Conservation (phyloP, 2,329 filamentous ascomycete species). For the Lasiodiplodia sp. region DNA sequence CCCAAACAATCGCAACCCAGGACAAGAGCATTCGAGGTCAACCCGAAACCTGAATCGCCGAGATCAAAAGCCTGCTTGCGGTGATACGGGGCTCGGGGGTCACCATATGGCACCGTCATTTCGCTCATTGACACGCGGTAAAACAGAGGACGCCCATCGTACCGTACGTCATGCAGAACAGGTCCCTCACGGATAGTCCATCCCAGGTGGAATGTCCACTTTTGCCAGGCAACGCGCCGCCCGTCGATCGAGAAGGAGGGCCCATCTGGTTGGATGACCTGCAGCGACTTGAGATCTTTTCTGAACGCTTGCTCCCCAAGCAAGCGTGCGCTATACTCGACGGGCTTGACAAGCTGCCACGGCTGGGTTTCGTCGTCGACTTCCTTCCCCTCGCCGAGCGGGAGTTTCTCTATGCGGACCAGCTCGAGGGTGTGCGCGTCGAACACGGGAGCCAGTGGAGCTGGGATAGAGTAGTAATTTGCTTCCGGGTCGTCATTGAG, state of each 20-base stretch:
- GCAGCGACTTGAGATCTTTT: constrained; percentile 69
- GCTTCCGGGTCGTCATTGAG: constrained; percentile 53
- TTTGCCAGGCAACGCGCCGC: constrained; percentile 55
- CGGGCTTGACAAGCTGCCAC: constrained; percentile 46
- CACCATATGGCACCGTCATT: constrained; percentile 55
- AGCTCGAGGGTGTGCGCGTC: constrained; percentile 45
- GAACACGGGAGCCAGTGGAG: constrained; percentile 48
- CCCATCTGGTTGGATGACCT: constrained; percentile 75
- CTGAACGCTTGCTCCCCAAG: constrained; percentile 58
- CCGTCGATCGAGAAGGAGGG: constrained; percentile 68
- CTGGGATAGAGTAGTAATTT: constrained; percentile 50
- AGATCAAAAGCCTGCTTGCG: constrained; percentile 77
- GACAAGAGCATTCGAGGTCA: constrained; percentile 71
- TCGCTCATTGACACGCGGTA: constrained; percentile 73
- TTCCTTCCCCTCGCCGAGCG: constrained; percentile 48
- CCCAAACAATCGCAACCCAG: constrained; percentile 75
- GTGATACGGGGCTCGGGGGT: constrained; percentile 65
- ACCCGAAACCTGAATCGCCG: constrained; percentile 72
- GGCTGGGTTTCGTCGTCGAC: constrained; percentile 47
- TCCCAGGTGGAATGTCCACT: constrained; percentile 52
- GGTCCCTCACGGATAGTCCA: constrained; percentile 63
- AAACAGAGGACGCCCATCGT: constrained; percentile 70
- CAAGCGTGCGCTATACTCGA: constrained; percentile 58
- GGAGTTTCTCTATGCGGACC: constrained; percentile 41
- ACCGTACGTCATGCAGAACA: constrained; percentile 73